phyloP scores from a whole-genome alignment of 768 basidiomycete species.

The Suillus occidentalis region DNA sequence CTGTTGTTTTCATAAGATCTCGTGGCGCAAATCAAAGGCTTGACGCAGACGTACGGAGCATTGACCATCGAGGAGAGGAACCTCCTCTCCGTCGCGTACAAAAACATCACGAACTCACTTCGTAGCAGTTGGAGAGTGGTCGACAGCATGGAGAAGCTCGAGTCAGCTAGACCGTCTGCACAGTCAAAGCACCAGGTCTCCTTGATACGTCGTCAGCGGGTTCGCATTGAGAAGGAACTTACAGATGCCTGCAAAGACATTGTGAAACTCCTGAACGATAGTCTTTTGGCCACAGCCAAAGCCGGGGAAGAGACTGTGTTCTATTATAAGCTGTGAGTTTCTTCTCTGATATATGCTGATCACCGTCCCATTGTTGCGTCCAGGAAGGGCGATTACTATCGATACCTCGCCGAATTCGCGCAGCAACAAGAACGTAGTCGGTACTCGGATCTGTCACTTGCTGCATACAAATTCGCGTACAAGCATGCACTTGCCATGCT shows the following conservation, averaged over 20 bases:
- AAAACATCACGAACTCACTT: conserved; percentile 82
- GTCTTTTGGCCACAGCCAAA: conserved; percentile 60
- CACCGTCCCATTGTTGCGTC: conserved; percentile 2
- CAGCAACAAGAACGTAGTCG: conserved; percentile 65
- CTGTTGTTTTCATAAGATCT: conserved; percentile 51
- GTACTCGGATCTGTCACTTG: conserved; percentile 74
- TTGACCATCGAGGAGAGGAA: conserved; percentile 86
- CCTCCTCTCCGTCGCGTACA: conserved; percentile 86
- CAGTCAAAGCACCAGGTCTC: conserved; percentile 45
- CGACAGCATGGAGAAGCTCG: conserved; percentile 72
- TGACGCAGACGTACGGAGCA: conserved; percentile 65
- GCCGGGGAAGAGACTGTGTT: conserved; percentile 85
- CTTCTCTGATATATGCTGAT: conserved; percentile 12
- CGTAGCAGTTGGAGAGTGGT: conserved; percentile 85
- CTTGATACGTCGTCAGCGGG: conserved; percentile 71
- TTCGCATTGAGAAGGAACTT: conserved; percentile 76
- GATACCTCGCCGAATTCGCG: conserved; percentile 87
- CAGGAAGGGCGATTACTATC: conserved; percentile 90
- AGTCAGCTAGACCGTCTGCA: conserved; percentile 31
- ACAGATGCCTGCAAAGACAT: conserved; percentile 79
- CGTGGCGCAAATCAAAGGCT: conserved; percentile 73
- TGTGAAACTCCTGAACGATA: conserved; percentile 62
- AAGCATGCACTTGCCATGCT: conserved; percentile 77
- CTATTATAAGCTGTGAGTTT: conserved; percentile 81
- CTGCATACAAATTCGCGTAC: conserved; percentile 84